Evolutionary conservation across 2,329 filamentous ascomycete species (phyloP).

Genomic region (Ceratocystis papillata): DNA sequence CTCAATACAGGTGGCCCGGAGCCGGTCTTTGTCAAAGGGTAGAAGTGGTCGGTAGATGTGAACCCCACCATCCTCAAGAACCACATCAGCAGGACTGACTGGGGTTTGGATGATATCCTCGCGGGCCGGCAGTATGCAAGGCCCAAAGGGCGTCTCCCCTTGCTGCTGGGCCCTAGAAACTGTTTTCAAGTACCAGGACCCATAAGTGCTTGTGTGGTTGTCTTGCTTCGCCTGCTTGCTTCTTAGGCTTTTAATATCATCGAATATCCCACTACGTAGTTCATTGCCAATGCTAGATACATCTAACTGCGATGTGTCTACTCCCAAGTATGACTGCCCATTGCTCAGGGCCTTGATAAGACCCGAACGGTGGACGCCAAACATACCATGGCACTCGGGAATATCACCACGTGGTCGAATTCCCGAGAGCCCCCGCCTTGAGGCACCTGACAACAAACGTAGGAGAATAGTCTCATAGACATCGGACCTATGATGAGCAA

Average conservation of each 20-base stretch:
- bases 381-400: slow-evolving; percentile 71
- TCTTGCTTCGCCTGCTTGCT: background rate
- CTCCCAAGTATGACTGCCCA: slow-evolving; percentile 33
- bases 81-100: slow-evolving; percentile 25
- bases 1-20: slow-evolving; percentile 65
- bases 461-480: slow-evolving; percentile 82
- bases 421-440: slow-evolving; percentile 54
- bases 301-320: slow-evolving; percentile 30
- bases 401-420: slow-evolving; percentile 57
- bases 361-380: slow-evolving; percentile 60
- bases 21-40: slow-evolving; percentile 56
- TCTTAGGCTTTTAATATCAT: background rate
- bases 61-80: slow-evolving; percentile 55
- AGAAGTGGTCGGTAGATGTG: slow-evolving; percentile 59
- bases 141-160: background rate
- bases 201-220: background rate
- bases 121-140: slow-evolving; percentile 3
- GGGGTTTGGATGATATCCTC: background rate
- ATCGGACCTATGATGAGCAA: slow-evolving; percentile 84
- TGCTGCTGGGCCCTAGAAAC: background rate
- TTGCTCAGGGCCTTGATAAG: slow-evolving; percentile 38
- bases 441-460: slow-evolving; percentile 58
- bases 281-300: slow-evolving; percentile 29
- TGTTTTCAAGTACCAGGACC: background rate
- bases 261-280: slow-evolving; percentile 13